Evolutionary conservation across 2,329 filamentous ascomycete species (phyloP), one percentile per base, ranked within the genome.

Genomic region (Parastagonospora avenae): DNA sequence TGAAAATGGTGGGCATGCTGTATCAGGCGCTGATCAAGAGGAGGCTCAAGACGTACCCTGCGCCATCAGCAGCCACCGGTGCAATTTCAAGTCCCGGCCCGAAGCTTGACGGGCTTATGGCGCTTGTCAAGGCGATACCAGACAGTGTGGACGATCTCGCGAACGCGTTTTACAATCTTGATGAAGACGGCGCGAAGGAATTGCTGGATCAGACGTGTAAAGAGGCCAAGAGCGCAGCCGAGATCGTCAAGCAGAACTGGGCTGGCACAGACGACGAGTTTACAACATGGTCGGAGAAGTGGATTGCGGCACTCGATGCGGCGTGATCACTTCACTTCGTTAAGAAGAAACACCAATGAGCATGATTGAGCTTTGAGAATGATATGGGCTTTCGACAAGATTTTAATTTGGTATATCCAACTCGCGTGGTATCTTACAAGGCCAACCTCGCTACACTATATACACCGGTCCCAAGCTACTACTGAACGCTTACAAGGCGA

Each of bases 11-110:
- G 1, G 82, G 82, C 1, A 76, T 91, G 42, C 79, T 92, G 41
- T 92, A 88, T 69, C 81, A 85, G 52, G 89, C 88, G 19, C 71
- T 91, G 19, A 76, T 82, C 29, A 92, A 92, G 77, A 80, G 89
- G 35, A 80, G 90, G 41, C 72, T 92, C 50, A 88, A 85, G 70
- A 80, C 81, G 1, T 54, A 74, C 81, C 42, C 80, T 72, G 6
- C 63, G 63, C 4, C 51, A 59, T 43, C 60, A 12, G 46, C 50
- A 2, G 40, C 45, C 14, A 42, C 11, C 8, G 43, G 40, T 12
- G 10, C 42, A 6, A 15, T n/a, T 2, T 6, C 44, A 29, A 48
- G 49, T 11, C 55, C 60, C 6, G 67, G 71, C 46, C 49, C 63
- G 57, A 68, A 55, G 41, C 53, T 79, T 76, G 85, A 92, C 56